Base-by-base conservation (phyloP, 139 green algal genomes). In the Deuterostichococcus epilithicus region DNA sequence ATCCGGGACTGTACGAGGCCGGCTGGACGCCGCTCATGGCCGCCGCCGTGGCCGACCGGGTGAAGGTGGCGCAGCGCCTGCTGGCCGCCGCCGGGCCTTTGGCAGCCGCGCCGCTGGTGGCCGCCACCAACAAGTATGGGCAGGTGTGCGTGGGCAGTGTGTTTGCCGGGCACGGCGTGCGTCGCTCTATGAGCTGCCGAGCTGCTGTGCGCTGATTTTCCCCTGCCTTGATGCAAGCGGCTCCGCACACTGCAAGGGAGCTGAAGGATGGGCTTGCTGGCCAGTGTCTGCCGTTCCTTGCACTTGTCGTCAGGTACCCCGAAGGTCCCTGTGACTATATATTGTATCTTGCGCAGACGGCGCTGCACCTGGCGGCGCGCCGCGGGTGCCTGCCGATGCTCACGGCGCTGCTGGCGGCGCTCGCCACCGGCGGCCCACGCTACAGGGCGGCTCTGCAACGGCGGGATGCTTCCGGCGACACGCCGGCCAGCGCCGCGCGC, bases 21-120 rank as follows among this genome's bases (percentile, higher is more conserved):
- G 84, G 84, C 8, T 97, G 94, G 94, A 97, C 92, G 3, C 94
- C 94, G 8, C 84, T 98, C 5, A 94, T 95, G 84, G 93, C 93
- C 0, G 91, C 94, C 6, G 87, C 90, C 8, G 91, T 97, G 47
- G 92, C 88, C 0, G 81, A 91, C 26, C 76, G 78, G 0, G 60
- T 47, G 33, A n/a, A 63, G 66, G 77, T 92, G 13, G 88, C 71
- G 1, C 36, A 72, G 25, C 80, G 70, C 37, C 78, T 97, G 76
- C 81, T 95, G 47, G 32, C 39, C 1, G 89, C 85, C 1, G 89
- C 89, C 0, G 87, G 82, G 3, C 26, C 84, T 6, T n/a, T n/a
- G n/a, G 69, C 63, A 3, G 82, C 76, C 0, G 33, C 33, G 18
- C 69, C 39, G 10, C 73, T 94, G 67, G 83, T 87, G 37, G 22